Conservation (phyloP, 75 land plant species). For the Cryptomeria japonica region DNA sequence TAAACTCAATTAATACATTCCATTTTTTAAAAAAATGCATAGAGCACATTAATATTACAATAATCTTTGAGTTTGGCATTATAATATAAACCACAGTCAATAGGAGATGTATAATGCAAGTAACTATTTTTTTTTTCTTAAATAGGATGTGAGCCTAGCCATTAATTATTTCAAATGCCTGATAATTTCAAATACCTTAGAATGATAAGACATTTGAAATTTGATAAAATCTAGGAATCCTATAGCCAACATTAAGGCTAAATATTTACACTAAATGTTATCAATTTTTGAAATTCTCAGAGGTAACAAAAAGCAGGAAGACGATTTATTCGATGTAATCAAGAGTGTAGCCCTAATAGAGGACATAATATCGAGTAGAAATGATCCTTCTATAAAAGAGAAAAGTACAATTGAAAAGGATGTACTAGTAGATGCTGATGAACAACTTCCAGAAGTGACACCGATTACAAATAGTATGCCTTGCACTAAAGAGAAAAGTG, state of each 20-base stretch:
- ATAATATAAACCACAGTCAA: neutral
- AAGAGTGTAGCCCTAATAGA: too few relatives aligned
- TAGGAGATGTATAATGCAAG: neutral
- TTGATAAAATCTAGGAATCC: too few relatives aligned
- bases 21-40: neutral
- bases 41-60: neutral
- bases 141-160: slow-evolving; percentile 23
- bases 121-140: neutral
- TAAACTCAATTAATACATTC: too few relatives aligned
- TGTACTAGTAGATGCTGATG: slow-evolving; percentile 8
- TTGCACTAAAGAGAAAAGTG: slow-evolving; percentile 16
- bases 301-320: too few relatives aligned
- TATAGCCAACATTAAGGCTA: too few relatives aligned
- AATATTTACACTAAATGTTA: too few relatives aligned
- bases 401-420: slow-evolving; percentile 13
- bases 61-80: neutral
- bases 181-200: too few relatives aligned
- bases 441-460: slow-evolving; percentile 43
- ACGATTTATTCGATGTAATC: too few relatives aligned
- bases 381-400: slow-evolving; percentile 51
- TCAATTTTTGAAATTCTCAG: too few relatives aligned
- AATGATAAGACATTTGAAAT: too few relatives aligned
- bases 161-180: slow-evolving; percentile 17
- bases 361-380: too few relatives aligned
- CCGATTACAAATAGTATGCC: slow-evolving; percentile 58